Conservation (phyloP, 2,329 filamentous ascomycete species). For the Didymella keratinophila region DNA sequence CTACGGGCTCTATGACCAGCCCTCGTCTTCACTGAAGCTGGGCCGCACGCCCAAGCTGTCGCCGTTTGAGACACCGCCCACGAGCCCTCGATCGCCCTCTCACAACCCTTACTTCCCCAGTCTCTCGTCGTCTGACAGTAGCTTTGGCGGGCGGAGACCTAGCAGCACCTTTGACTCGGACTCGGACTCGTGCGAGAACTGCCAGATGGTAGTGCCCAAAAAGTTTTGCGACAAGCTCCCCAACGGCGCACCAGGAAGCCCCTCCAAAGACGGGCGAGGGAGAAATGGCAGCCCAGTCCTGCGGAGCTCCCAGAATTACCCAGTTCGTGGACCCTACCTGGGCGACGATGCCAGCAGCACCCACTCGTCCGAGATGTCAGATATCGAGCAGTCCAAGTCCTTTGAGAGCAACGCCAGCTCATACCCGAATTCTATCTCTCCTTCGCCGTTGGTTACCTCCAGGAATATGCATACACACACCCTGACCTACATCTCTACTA, state of each 20-base stretch:
- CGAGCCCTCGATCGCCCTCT: conserved; percentile 50
- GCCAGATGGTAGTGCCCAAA: conserved; percentile 63
- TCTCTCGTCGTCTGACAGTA: conserved; percentile 41
- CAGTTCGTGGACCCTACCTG: conserved; percentile 55
- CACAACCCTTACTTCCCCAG: conserved; percentile 61
- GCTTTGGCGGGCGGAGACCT: conserved; percentile 42
- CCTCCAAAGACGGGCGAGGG: conserved; percentile 57
- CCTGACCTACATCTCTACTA: conserved; percentile 65
- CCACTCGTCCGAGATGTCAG: conserved; percentile 48
- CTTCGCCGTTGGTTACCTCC: conserved; percentile 55
- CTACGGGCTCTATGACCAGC: conserved; percentile 47
- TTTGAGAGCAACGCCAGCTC: conserved; percentile 45
- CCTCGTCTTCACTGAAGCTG: conserved; percentile 41
- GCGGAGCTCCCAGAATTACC: conserved; percentile 62
- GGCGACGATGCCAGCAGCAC: conserved; percentile 45
- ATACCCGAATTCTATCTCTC: conserved; percentile 46
- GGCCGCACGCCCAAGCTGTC: conserved; percentile 45
- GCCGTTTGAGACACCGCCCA: conserved; percentile 53
- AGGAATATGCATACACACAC: conserved; percentile 60
- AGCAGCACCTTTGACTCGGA: conserved; percentile 55
- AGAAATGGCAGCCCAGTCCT: conserved; percentile 63
- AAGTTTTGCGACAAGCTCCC: conserved; percentile 63
- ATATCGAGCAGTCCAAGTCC: conserved; percentile 50
- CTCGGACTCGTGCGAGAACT: conserved; percentile 65
- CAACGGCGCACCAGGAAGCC: conserved; percentile 61